phyloP scores from a whole-genome alignment of 2,329 filamentous ascomycete genomes.

The Aspergillus jensenii region DNA sequence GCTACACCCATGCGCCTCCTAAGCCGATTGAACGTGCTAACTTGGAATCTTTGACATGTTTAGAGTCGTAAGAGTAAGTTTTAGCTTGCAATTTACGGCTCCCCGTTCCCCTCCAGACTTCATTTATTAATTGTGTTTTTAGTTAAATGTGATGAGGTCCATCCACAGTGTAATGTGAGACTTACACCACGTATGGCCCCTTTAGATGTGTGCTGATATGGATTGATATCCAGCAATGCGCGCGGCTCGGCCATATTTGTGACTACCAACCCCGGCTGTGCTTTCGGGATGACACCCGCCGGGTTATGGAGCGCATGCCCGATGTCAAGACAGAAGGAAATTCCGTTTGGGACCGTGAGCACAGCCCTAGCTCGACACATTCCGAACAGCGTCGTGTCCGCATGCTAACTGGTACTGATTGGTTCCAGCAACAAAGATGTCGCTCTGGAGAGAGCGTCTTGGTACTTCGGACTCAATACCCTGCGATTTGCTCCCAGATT shows the following conservation, averaged over 20 bases:
- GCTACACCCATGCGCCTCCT: background rate
- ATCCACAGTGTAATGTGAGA: constrained; percentile 54
- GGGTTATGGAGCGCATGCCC: constrained; percentile 52
- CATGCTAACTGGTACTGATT: constrained; percentile 15
- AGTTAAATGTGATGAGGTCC: constrained; percentile 59
- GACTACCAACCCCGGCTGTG: constrained; percentile 58
- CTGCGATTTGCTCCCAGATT: constrained; percentile 54
- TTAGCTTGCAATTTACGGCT: background rate
- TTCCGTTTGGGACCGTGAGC: constrained; percentile 57
- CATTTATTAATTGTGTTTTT: constrained; percentile 7
- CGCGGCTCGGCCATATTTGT: constrained; percentile 55
- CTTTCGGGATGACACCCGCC: constrained; percentile 55
- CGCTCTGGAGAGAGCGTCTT: constrained; percentile 24
- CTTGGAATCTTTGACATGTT: constrained; percentile 5
- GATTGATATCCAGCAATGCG: constrained; percentile 47
- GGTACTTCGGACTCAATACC: constrained; percentile 28
- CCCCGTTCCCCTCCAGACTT: background rate
- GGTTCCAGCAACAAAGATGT: constrained; percentile 28
- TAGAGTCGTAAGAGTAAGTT: constrained; percentile 45
- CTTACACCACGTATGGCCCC: constrained; percentile 1
- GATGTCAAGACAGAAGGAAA: constrained; percentile 54
- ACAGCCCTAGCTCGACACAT: constrained; percentile 4
- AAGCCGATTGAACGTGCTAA: constrained; percentile 9
- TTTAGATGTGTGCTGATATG: constrained; percentile 9
- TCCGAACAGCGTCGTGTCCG: background rate